Evolutionary conservation across 1,284 basidiomycete genomes (phyloP).

Genomic region (Microbotryum intermedium): DNA sequence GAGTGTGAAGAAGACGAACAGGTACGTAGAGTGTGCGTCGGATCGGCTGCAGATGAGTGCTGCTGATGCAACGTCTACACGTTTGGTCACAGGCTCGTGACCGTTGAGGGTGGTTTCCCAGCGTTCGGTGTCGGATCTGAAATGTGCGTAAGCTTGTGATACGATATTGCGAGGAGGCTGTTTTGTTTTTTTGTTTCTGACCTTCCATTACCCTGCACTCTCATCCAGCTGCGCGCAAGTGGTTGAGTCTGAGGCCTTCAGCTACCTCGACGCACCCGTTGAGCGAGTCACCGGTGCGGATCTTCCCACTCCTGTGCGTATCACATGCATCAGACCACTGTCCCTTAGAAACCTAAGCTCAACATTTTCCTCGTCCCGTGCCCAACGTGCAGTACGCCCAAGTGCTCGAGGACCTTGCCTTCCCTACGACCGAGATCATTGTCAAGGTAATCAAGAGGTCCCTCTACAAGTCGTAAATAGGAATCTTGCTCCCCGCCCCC

Average conservation of each 20-base stretch:
- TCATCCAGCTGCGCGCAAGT: conserved; percentile 72
- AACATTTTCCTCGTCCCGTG: neutral
- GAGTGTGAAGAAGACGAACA: conserved; percentile 97
- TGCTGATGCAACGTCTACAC: neutral
- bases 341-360: too few species aligned
- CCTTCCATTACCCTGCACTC: too few species aligned
- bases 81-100: conserved; percentile 56
- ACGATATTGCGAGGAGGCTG: too few species aligned
- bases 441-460: conserved; percentile 34
- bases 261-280: conserved; percentile 94
- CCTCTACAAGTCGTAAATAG: conserved; percentile 19
- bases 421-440: conserved; percentile 81
- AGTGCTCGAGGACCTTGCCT: conserved; percentile 76
- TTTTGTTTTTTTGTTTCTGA: too few species aligned
- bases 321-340: neutral
- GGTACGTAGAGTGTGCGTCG: conserved; percentile 44
- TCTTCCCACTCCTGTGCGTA: conserved; percentile 83
- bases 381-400: conserved; percentile 60
- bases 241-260: conserved; percentile 49
- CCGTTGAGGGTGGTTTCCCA: conserved; percentile 98
- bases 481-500: too few species aligned
- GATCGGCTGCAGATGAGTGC: neutral
- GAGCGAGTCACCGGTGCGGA: conserved; percentile 96
- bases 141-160: conserved; percentile 44
- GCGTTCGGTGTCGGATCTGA: conserved; percentile 96